Conservation (phyloP, 129 eudicot species). For the Lactuca sativa region DNA sequence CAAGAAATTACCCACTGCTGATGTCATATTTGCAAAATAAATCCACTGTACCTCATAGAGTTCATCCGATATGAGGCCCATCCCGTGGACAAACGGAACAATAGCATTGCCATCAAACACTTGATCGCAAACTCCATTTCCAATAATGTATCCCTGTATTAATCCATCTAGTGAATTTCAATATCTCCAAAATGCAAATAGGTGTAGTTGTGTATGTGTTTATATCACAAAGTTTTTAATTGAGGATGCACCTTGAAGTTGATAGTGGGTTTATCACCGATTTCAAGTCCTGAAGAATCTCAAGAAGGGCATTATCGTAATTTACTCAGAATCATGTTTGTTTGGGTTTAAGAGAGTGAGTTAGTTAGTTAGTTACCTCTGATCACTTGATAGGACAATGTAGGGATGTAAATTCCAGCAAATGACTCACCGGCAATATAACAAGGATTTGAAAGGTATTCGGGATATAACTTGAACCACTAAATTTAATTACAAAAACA, state of each 20-base stretch:
- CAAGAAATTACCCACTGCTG: too few relatives aligned
- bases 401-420: conserved; percentile 96
- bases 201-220: not conserved
- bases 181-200: conserved; percentile 2
- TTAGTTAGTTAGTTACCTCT: conserved; percentile 49
- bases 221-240: not conserved
- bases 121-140: conserved; percentile 89
- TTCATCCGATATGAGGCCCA: conserved; percentile 94
- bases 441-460: conserved; percentile 76
- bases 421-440: conserved; percentile 89
- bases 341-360: conserved; percentile 2
- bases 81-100: conserved; percentile 94
- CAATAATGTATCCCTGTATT: conserved; percentile 90
- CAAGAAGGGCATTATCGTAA: conserved; percentile 3
- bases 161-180: not conserved
- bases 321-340: conserved; percentile 12
- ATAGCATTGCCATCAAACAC: conserved; percentile 87
- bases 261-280: conserved; percentile 68
- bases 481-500: conserved; percentile 35
- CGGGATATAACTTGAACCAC: conserved; percentile 95
- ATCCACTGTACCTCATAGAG: conserved; percentile 48
- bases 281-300: conserved; percentile 71
- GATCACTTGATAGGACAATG: conserved; percentile 74
- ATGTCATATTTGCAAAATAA: too few relatives aligned
- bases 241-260: conserved; percentile 70